These are phyloP conservation scores for Rosa rugosa DNA, from an alignment of 306 rosid genomes.

Conservation along the genomic window DNA sequence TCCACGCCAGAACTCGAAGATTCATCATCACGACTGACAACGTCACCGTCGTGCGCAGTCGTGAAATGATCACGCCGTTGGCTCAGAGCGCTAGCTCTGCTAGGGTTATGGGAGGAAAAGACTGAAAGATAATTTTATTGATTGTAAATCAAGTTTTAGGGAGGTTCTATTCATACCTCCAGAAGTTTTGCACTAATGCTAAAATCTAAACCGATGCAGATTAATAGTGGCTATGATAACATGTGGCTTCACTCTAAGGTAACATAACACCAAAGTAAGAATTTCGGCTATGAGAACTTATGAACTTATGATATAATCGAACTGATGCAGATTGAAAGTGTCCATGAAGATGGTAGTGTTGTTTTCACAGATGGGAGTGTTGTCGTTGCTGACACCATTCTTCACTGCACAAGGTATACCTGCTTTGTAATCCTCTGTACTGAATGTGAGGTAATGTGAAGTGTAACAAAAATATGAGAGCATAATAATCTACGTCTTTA, in stretches of 20 bases:
- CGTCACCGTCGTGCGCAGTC: no score
- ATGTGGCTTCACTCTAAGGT: neutral
- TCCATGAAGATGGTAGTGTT: slow-evolving; percentile 40
- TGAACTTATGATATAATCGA: neutral
- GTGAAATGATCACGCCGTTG: no score
- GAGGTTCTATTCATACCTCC: no score
- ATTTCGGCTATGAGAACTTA: neutral
- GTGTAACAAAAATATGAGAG: neutral
- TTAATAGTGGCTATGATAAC: slow-evolving; percentile 8
- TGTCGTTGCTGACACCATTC: slow-evolving; percentile 12
- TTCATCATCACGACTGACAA: no score
- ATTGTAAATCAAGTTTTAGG: no score
- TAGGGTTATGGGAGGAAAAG: no score
- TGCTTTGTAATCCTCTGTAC: neutral
- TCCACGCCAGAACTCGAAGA: no score
- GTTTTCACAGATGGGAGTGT: slow-evolving; percentile 42
- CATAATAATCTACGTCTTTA: neutral
- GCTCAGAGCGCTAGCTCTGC: no score
- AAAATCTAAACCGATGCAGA: slow-evolving; percentile 10
- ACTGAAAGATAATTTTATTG: no score
- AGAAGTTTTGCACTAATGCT: no score
- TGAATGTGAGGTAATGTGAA: neutral
- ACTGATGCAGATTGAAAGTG: neutral
- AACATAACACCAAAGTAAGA: neutral
- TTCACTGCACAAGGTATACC: slow-evolving; percentile 42